Percentiles rank a stretch among this genome's conserved stretches.
Evolutionary conservation across 768 basidiomycete species (phyloP).

Genomic region (Candolleomyces eurysporus): DNA sequence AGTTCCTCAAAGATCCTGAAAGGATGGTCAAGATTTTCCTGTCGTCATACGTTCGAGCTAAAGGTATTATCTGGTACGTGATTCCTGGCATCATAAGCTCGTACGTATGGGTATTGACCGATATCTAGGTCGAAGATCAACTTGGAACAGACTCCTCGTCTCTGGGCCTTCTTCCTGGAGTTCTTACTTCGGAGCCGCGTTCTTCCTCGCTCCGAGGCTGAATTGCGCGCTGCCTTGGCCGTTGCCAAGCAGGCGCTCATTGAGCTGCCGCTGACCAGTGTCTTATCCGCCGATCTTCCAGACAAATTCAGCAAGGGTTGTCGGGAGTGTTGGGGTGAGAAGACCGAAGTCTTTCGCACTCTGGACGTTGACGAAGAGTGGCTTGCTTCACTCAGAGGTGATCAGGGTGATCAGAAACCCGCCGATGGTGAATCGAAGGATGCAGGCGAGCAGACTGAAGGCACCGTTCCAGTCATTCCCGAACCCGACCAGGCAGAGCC

Average conservation of each 20-base stretch:
- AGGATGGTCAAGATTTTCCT: slow-evolving; percentile 59
- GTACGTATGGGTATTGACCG: neutral
- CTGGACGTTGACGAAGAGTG: neutral
- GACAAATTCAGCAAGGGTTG: slow-evolving; percentile 52
- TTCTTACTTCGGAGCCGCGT: slow-evolving; percentile 44
- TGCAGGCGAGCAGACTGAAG: neutral
- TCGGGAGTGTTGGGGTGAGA: slow-evolving; percentile 46
- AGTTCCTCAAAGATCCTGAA: slow-evolving; percentile 66
- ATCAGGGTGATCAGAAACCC: neutral
- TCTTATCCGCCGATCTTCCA: slow-evolving; percentile 41
- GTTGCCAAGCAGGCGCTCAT: slow-evolving; percentile 38
- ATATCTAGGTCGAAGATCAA: slow-evolving; percentile 39
- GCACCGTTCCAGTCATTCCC: neutral
- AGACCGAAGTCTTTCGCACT: slow-evolving; percentile 27
- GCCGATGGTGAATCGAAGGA: neutral
- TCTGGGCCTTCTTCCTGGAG: slow-evolving; percentile 44
- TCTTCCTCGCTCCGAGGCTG: slow-evolving; percentile 42
- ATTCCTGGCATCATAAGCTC: slow-evolving; percentile 12
- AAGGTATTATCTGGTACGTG: slow-evolving; percentile 66
- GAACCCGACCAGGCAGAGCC: neutral
- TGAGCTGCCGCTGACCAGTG: slow-evolving; percentile 52
- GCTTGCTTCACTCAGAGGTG: neutral
- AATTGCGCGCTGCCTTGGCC: slow-evolving; percentile 44
- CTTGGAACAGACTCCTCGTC: slow-evolving; percentile 38
- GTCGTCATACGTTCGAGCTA: slow-evolving; percentile 64